phyloP scores from a whole-genome alignment of 2,329 filamentous ascomycete species.

The Neospermospora avenae region DNA sequence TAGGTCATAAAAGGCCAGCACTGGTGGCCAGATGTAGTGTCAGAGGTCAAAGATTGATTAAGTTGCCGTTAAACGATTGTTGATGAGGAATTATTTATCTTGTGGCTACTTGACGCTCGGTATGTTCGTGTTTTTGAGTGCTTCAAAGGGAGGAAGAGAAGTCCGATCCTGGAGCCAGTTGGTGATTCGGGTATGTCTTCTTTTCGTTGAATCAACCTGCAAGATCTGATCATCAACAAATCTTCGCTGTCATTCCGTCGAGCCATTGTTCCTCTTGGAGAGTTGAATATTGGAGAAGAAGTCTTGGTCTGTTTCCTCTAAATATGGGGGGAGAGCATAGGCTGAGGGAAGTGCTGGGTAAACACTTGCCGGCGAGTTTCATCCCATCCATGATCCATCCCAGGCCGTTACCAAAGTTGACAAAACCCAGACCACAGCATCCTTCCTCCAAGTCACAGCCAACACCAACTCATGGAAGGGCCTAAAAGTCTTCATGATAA shows the following conservation, averaged over 20 bases:
- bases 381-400: not conserved
- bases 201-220: not conserved
- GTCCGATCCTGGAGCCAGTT: not conserved
- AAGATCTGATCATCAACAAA: not conserved
- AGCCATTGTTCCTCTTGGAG: not conserved
- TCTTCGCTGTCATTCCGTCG: not conserved
- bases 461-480: not conserved
- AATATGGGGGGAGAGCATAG: not conserved
- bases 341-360: not conserved
- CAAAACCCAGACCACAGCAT: not conserved
- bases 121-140: not conserved
- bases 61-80: not conserved
- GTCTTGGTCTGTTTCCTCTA: not conserved
- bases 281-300: not conserved
- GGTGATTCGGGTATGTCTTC: not conserved
- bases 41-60: not conserved
- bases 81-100: not conserved
- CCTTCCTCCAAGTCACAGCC: not conserved
- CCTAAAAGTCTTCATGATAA: not conserved
- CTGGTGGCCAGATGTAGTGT: not conserved
- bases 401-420: conserved; percentile 2
- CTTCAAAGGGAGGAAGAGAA: not conserved
- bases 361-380: not conserved
- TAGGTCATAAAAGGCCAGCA: not conserved
- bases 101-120: not conserved